Evolutionary conservation across 1,284 basidiomycete genomes (phyloP).

Genomic region (Pholiota adiposa): DNA sequence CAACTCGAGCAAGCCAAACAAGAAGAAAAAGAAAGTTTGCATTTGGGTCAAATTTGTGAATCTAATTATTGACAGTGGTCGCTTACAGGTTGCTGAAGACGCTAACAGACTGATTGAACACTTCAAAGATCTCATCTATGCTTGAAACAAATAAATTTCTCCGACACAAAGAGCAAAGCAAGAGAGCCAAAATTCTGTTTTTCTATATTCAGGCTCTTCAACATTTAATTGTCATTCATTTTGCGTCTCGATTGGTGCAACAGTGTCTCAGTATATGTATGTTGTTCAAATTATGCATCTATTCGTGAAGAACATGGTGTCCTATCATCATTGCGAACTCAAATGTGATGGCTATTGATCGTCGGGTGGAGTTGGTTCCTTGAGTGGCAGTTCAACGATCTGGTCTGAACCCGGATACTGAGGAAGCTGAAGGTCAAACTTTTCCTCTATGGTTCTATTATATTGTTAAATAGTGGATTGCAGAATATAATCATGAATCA

Average conservation of each 20-base stretch:
- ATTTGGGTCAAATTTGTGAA: constrained; percentile 9
- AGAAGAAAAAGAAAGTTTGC: constrained; percentile 39
- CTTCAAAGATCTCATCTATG: constrained; percentile 19
- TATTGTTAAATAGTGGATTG: not conserved
- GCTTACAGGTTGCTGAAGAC: constrained; percentile 22
- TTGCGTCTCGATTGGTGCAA: too few species aligned
- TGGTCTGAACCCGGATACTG: constrained; percentile 78
- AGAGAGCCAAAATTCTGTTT: too few species aligned
- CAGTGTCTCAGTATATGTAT: not conserved
- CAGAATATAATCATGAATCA: not conserved
- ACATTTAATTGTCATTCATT: not conserved
- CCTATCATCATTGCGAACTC: too few species aligned
- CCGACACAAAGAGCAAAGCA: too few species aligned
- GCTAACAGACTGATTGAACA: constrained; percentile 22
- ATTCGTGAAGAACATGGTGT: too few species aligned
- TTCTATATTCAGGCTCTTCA: too few species aligned
- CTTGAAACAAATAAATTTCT: constrained; percentile 4
- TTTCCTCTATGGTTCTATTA: constrained; percentile 67
- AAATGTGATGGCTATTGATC: not conserved
- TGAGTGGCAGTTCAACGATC: constrained; percentile 70
- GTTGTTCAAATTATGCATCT: too few species aligned
- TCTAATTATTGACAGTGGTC: not conserved
- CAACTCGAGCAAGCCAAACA: constrained; percentile 36
- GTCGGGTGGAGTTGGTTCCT: constrained; percentile 16
- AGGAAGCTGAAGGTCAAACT: constrained; percentile 78